Base-by-base conservation (phyloP, 768 basidiomycete species). In the Porphyrellus cyaneotinctus region DNA sequence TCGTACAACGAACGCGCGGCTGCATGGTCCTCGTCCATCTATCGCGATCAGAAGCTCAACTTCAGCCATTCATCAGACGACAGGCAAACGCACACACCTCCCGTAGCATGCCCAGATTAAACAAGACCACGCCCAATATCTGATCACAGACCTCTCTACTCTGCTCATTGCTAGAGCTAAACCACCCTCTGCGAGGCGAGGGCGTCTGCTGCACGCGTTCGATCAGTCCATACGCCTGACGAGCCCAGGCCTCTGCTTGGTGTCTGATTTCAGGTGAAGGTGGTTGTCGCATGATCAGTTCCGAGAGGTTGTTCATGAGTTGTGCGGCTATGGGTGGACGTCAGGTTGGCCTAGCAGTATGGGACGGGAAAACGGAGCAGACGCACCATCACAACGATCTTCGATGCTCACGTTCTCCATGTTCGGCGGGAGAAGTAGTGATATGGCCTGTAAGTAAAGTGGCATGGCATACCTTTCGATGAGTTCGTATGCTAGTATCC, bases 391-490 rank as follows among this genome's bases (percentile, higher is more conserved):
- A 61, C 87, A 88, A 46, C 73, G 74, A 54, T 86, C 80, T 53
- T 83, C 79, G 2, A 68, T 26, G 15, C 60, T 58, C 13, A 68
- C 64, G 14, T 60, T 56, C 39, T 67, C 64, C 53, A 47, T 47
- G 17, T 60, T 57, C 0, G 73, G 67, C 4, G 81, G 82, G 15
- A 86, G 71, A 42, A 88, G 74, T 20, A 87, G 69, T 0, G 81
- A 79, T 41, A 84, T 75, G 9, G 85, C 83, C 54, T 84, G 83
- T 11, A 85, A 71, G 65, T 87, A 87, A 6, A 88, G 73, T 3
- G 80, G 78, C 60, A 83, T 71, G 0, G 87, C 85, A 57, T 78
- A 83, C 22, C 86, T 88, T 50, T 45, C 24, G 10, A 35, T 20
- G 46, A 32, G 35, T 23, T 43, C 17, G 33, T 31, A 46, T 8